phyloP scores from a whole-genome alignment of 176 grass and related monocot species.

The Stipa capillata region DNA sequence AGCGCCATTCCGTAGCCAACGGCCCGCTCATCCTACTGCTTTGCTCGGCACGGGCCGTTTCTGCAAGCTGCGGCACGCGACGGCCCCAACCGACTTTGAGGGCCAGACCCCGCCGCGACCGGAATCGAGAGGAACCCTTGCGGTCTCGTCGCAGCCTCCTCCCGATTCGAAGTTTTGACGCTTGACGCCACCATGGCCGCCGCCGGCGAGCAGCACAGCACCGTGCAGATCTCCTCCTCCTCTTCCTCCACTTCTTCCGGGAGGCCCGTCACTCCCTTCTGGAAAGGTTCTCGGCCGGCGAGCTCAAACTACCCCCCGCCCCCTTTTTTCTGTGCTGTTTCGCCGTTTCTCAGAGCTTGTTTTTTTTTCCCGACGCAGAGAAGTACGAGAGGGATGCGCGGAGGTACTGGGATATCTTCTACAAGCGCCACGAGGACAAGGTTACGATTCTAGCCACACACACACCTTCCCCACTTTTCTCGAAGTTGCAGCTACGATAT shows the following conservation, averaged over 20 bases:
- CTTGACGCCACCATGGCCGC: slow-evolving; percentile 22
- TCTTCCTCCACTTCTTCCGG: slow-evolving; percentile 35
- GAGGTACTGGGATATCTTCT: slow-evolving; percentile 97
- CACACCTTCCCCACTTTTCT: background rate
- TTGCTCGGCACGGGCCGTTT: too few species aligned
- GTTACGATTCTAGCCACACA: slow-evolving; percentile 11
- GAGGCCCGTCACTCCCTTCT: slow-evolving; percentile 84
- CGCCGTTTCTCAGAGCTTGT: background rate
- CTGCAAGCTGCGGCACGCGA: too few species aligned
- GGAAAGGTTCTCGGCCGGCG: slow-evolving; percentile 54
- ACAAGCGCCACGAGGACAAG: slow-evolving; percentile 88
- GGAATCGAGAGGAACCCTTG: background rate
- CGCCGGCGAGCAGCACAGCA: slow-evolving; percentile 23
- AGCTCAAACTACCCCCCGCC: background rate
- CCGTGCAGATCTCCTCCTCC: slow-evolving; percentile 36
- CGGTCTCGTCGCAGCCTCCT: background rate
- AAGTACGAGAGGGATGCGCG: slow-evolving; percentile 90
- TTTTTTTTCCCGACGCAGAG: slow-evolving; percentile 35
- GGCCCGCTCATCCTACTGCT: too few species aligned
- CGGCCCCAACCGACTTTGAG: too few species aligned
- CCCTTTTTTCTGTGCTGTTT: background rate
- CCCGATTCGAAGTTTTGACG: background rate
- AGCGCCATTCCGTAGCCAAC: too few species aligned
- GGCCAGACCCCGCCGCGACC: background rate
- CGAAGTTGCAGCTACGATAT: background rate